Base-by-base conservation (phyloP, 2,329 filamentous ascomycete genomes). In the Metarhizium sp. region DNA sequence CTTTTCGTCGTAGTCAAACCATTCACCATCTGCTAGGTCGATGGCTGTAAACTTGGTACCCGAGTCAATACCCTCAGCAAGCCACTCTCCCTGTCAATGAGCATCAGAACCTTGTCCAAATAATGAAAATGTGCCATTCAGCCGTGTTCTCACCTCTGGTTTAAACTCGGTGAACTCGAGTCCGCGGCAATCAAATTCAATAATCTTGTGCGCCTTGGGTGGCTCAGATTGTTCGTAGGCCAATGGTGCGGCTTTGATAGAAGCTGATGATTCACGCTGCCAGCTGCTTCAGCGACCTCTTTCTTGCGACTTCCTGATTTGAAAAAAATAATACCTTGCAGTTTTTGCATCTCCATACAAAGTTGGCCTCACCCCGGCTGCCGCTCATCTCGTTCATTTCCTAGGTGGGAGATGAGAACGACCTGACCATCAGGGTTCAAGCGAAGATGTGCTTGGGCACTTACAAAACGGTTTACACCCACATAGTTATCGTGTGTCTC, bases 311-410 rank as follows among this genome's bases (percentile, higher is more conserved):
- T 1, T 6, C 6, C 18, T 42, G 42, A 20, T 1, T 6, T 49
- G 30, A 36, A 5, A 4, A 11, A 13, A 18, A 18, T 25, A 73
- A 34, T 62, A 94, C 91, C 82, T 94, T 95, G 85, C 94, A 99
- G 69, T 94, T 92, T 73, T 95, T 96, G 80, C 94, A 99, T 71
- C 85, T 92, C 92, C 94, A 99, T n/a, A 99, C 94, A 72, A 99
- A 99, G 72, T 97, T 97, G 58, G 94, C 94, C 72, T 97, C 92
- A 61, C 94, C 94, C 66, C 90, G 83, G 70, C 92, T 96, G 40
- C 92, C 92, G 60, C 90, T 94, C 70, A 96, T 85, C 61, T 96
- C 91, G 67, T 95, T 92, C 66, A 78, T 80, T 68, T 97, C 92
- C 90, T 96, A 25, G 25, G 59, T 3, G 2, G 4, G 16, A 48